Evolutionary conservation across 768 basidiomycete species (phyloP).

Genomic region (Serendipita vermifera): DNA sequence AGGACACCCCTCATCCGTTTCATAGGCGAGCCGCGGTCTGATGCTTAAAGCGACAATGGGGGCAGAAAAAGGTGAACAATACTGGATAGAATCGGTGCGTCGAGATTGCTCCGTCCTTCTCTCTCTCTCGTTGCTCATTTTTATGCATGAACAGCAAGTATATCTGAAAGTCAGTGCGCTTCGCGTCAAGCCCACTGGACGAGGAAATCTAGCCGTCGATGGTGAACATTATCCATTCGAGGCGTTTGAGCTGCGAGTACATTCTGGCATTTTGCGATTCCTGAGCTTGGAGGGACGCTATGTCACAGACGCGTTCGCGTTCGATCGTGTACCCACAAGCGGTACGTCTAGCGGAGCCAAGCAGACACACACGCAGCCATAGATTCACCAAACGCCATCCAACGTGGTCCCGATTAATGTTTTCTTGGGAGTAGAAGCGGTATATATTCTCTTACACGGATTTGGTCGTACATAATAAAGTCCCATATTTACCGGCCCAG

Average conservation of each 20-base stretch:
- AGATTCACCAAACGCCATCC: no score
- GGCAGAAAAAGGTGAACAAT: conserved; percentile 46
- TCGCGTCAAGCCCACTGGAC: conserved; percentile 45
- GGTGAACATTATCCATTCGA: conserved; percentile 66
- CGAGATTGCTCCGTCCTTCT: conserved; percentile 6
- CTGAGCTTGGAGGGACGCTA: conserved; percentile 16
- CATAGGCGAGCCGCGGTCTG: conserved; percentile 38
- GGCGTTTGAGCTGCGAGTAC: conserved; percentile 65
- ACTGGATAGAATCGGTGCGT: conserved; percentile 49
- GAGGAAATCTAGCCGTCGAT: conserved; percentile 56
- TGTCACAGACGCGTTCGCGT: not conserved
- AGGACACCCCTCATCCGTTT: not conserved
- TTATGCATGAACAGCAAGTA: conserved; percentile 35
- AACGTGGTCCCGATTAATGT: no score
- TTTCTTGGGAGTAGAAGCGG: no score
- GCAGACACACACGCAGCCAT: no score
- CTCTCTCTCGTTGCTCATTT: conserved; percentile 9
- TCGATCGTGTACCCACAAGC: no score
- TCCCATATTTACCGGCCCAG: no score
- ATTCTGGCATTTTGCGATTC: conserved; percentile 38
- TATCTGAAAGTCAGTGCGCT: conserved; percentile 67
- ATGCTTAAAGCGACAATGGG: conserved; percentile 44
- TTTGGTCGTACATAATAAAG: no score
- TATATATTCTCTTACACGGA: no score
- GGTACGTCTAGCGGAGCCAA: no score